A percentile compares a stretch with the other conserved stretches of the same genome.
phyloP scores from a whole-genome alignment of 805 yeast species.

The Kuraishia capsulata region DNA sequence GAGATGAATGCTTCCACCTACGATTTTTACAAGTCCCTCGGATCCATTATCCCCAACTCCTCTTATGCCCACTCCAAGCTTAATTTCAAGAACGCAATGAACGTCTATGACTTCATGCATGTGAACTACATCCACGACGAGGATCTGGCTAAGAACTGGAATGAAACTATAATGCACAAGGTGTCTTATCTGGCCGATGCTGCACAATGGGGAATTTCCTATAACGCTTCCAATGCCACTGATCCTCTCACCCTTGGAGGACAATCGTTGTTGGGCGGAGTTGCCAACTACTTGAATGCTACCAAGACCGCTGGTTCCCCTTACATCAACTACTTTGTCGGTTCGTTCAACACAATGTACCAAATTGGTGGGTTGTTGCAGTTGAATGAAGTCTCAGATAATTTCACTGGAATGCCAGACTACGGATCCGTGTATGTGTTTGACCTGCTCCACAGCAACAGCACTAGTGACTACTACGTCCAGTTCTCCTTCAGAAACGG shows the following conservation, averaged over 20 bases:
- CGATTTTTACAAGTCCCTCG: conserved; percentile 28
- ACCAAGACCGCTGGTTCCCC: conserved; percentile 31
- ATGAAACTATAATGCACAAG: conserved; percentile 18
- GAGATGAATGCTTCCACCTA: conserved; percentile 24
- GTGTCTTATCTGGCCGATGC: conserved; percentile 28
- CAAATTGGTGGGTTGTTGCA: conserved; percentile 27
- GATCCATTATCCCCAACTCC: conserved; percentile 15
- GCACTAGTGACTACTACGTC: conserved; percentile 21
- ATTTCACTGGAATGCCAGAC: conserved; percentile 37
- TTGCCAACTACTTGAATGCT: conserved; percentile 23
- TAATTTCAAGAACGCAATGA: conserved; percentile 28
- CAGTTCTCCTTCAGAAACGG: conserved; percentile 39
- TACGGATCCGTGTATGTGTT: conserved; percentile 37
- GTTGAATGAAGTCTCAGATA: conserved; percentile 21
- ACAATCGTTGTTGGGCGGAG: conserved; percentile 26
- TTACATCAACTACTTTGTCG: conserved; percentile 31
- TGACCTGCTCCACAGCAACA: conserved; percentile 24
- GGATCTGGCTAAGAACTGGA: conserved; percentile 23
- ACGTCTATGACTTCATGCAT: conserved; percentile 29
- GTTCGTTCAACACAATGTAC: conserved; percentile 35
- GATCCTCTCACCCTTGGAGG: conserved; percentile 31
- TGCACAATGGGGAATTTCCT: conserved; percentile 28
- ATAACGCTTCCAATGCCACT: conserved; percentile 18
- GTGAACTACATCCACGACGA: conserved; percentile 33
- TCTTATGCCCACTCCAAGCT: conserved; percentile 16